Conservation (phyloP, 1,284 basidiomycete genomes). For the Ustilago hordei region DNA sequence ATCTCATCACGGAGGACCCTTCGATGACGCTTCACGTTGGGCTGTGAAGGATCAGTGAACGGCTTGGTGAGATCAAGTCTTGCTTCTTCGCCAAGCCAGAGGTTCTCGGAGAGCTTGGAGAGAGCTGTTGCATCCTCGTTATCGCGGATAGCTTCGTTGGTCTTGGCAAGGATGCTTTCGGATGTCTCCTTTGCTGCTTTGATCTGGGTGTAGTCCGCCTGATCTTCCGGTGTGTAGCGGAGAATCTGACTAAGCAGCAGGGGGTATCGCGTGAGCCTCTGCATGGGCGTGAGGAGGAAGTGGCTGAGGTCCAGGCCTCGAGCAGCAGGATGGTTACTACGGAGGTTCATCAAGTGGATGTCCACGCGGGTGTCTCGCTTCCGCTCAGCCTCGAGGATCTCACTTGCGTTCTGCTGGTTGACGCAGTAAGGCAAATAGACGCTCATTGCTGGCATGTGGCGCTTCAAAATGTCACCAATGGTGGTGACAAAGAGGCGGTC, state of each 20-base stretch:
- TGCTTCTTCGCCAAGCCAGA: slow-evolving; percentile 76
- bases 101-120: slow-evolving; percentile 78
- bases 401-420: slow-evolving; percentile 84
- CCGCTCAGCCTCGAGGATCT: slow-evolving; percentile 81
- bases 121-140: slow-evolving; percentile 83
- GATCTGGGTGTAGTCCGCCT: slow-evolving; percentile 78
- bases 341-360: slow-evolving; percentile 79
- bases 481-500: slow-evolving; percentile 88
- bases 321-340: slow-evolving; percentile 79
- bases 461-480: slow-evolving; percentile 85
- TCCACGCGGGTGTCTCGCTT: slow-evolving; percentile 78
- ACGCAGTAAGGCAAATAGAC: slow-evolving; percentile 91
- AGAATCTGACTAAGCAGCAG: slow-evolving; percentile 89
- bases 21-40: slow-evolving; percentile 68
- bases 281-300: slow-evolving; percentile 93
- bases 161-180: slow-evolving; percentile 80
- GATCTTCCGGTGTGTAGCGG: slow-evolving; percentile 92
- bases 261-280: slow-evolving; percentile 93
- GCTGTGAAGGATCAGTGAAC: slow-evolving; percentile 79
- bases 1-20: slow-evolving; percentile 82
- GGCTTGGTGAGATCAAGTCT: slow-evolving; percentile 82
- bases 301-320: slow-evolving; percentile 89
- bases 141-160: slow-evolving; percentile 91
- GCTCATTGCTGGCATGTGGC: slow-evolving; percentile 80
- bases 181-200: slow-evolving; percentile 76